These are phyloP conservation scores for Tephrocybe sp. DNA, from an alignment of 768 basidiomycete species.

Conservation along the genomic window DNA sequence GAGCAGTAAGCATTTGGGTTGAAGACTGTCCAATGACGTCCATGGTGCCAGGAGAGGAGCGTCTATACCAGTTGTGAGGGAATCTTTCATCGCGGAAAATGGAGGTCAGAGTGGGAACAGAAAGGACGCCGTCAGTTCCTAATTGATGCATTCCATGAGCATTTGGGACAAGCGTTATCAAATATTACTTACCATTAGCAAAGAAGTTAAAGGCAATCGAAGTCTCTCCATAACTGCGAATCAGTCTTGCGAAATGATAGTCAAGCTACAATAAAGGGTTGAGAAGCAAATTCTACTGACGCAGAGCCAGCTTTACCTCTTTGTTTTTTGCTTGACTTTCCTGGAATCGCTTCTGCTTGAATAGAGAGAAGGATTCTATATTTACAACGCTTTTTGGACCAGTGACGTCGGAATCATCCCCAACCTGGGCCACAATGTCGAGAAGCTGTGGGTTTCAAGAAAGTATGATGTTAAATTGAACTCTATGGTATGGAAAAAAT, in stretches of 20 bases:
- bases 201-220: conserved; percentile 16
- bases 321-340: conserved; percentile 9
- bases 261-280: conserved; percentile 11
- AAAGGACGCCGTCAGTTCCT: conserved; percentile 14
- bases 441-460: no score
- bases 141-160: not conserved
- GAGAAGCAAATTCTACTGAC: no score
- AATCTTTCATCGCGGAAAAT: conserved; percentile 16
- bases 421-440: conserved; percentile 5
- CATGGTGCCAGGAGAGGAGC: conserved; percentile 3
- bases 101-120: conserved; percentile 13
- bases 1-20: not conserved
- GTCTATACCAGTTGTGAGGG: conserved; percentile 11
- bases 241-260: conserved; percentile 12
- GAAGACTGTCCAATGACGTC: not conserved
- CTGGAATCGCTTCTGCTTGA: conserved; percentile 12
- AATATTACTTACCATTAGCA: conserved; percentile 10
- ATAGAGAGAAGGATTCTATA: conserved; percentile 4
- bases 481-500: not conserved
- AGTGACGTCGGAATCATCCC: conserved; percentile 13
- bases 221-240: conserved; percentile 14
- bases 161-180: not conserved
- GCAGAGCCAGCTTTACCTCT: not conserved
- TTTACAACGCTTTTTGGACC: conserved; percentile 16
- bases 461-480: not conserved